phyloP scores from a whole-genome alignment of 2,329 filamentous ascomycete species.

The Ceratocystis colombiana region DNA sequence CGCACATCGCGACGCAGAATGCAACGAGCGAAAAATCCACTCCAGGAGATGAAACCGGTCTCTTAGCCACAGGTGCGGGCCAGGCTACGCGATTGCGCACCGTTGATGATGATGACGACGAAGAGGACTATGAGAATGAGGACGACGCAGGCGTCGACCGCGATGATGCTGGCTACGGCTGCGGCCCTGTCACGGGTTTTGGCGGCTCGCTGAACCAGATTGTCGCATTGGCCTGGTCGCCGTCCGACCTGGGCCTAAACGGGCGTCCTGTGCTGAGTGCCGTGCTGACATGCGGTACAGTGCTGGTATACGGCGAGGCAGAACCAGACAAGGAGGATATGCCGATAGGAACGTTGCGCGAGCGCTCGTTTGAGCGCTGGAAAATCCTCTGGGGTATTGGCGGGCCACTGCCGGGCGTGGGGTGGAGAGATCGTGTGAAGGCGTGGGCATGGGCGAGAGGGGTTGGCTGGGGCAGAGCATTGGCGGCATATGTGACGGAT shows the following conservation, averaged over 20 bases:
- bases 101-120: slow-evolving; percentile 20
- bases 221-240: slow-evolving; percentile 48
- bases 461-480: slow-evolving; percentile 34
- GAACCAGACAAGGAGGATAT: slow-evolving; percentile 19
- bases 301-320: slow-evolving; percentile 44
- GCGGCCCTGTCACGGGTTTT: slow-evolving; percentile 38
- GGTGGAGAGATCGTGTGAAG: slow-evolving; percentile 37
- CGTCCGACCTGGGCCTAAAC: slow-evolving; percentile 46
- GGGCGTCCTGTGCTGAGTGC: slow-evolving; percentile 43
- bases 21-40: not conserved
- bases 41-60: not conserved
- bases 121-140: slow-evolving; percentile 27
- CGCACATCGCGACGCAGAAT: slow-evolving; percentile 12
- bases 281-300: slow-evolving; percentile 41
- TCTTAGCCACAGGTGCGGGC: not conserved
- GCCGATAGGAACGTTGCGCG: slow-evolving; percentile 31
- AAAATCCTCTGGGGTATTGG: slow-evolving; percentile 48
- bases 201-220: slow-evolving; percentile 47
- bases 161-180: slow-evolving; percentile 38
- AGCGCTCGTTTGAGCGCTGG: slow-evolving; percentile 41
- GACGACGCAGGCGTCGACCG: slow-evolving; percentile 29
- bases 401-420: slow-evolving; percentile 37
- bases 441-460: slow-evolving; percentile 46
- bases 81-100: not conserved
- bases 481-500: slow-evolving; percentile 46